phyloP scores from a whole-genome alignment of 2,329 filamentous ascomycete genomes.

The Phyllosticta paracitricarpa region DNA sequence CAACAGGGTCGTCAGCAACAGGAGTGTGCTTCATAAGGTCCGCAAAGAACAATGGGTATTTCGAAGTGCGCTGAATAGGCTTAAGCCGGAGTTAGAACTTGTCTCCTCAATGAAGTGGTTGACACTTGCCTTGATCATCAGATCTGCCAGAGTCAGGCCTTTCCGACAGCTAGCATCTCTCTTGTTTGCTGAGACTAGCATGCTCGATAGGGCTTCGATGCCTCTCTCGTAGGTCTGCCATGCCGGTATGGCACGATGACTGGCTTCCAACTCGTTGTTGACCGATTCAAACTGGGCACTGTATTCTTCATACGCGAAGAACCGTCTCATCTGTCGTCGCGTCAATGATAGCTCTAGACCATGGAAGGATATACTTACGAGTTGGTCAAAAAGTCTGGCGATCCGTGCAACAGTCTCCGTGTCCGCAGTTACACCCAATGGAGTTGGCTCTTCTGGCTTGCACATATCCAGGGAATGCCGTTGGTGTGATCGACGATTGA shows the following conservation, averaged over 20 bases:
- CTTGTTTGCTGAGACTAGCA: slow-evolving; percentile 59
- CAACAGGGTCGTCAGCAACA: slow-evolving; percentile 72
- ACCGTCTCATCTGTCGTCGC: slow-evolving; percentile 56
- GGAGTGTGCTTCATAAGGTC: slow-evolving; percentile 78
- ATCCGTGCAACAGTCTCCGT: slow-evolving; percentile 45
- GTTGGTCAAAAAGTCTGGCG: slow-evolving; percentile 42
- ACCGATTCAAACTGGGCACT: slow-evolving; percentile 82
- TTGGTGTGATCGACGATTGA: slow-evolving; percentile 22
- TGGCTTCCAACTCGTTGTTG: slow-evolving; percentile 62
- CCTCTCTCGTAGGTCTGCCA: slow-evolving; percentile 79
- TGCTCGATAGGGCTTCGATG: slow-evolving; percentile 70
- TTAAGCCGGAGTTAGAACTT: slow-evolving; percentile 27
- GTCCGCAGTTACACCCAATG: slow-evolving; percentile 35
- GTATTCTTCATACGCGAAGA: slow-evolving; percentile 87
- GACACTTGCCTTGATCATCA: slow-evolving; percentile 70
- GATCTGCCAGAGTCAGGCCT: slow-evolving; percentile 70
- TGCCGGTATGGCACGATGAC: slow-evolving; percentile 57
- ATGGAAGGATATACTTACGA: slow-evolving; percentile 30
- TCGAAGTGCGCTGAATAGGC: slow-evolving; percentile 88
- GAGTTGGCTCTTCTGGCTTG: slow-evolving; percentile 29
- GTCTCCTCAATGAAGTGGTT: not conserved
- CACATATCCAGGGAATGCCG: slow-evolving; percentile 38
- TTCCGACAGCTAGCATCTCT: slow-evolving; percentile 56
- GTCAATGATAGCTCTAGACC: slow-evolving; percentile 30
- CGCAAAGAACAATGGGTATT: slow-evolving; percentile 77